Conservation (phyloP, 2,329 filamentous ascomycete species). For the Colletotrichum echinochloae region DNA sequence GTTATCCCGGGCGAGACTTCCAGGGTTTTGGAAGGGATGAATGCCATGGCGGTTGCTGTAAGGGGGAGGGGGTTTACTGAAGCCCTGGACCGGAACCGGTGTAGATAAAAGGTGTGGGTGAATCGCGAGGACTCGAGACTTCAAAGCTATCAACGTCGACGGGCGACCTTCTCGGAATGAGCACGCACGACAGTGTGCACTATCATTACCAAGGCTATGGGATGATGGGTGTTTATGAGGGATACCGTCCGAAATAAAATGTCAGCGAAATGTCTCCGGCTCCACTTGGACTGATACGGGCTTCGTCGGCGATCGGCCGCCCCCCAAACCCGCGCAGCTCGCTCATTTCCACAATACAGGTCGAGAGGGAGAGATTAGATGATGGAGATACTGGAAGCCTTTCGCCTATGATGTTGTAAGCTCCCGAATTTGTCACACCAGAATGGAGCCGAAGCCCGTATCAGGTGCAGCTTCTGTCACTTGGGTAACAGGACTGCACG, state of each 20-base stretch:
- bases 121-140: background rate
- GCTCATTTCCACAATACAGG: background rate
- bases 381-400: background rate
- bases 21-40: slow-evolving; percentile 21
- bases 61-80: background rate
- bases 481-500: background rate
- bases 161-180: background rate
- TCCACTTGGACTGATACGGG: background rate
- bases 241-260: slow-evolving; percentile 4
- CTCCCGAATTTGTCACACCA: background rate
- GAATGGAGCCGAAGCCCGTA: no score
- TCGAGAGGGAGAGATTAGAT: no score
- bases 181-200: background rate
- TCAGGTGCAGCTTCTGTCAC: background rate
- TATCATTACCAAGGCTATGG: background rate
- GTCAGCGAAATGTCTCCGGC: slow-evolving; percentile 39
- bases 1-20: slow-evolving; percentile 13
- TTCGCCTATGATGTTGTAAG: background rate
- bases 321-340: background rate
- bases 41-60: background rate
- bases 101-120: background rate
- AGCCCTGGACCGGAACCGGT: background rate
- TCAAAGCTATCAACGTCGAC: background rate
- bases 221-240: background rate
- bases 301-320: background rate